Evolutionary conservation across 140 eudicot species (phyloP).

Genomic region (Anethum foeniculum): DNA sequence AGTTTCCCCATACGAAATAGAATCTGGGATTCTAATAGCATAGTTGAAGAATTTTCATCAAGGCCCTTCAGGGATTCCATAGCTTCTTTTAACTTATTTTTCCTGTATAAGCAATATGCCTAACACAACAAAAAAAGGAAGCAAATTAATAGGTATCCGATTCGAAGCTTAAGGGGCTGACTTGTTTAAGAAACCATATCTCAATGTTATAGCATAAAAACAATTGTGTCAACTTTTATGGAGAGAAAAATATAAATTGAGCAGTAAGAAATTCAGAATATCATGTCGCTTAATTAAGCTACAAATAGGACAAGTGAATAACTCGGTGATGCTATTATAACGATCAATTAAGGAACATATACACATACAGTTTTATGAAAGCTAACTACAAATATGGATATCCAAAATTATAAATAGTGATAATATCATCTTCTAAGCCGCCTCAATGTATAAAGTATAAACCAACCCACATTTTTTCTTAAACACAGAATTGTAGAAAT

Average conservation of each 20-base stretch:
- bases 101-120: conserved; percentile 91
- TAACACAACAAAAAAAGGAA: conserved; percentile 19
- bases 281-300: background rate
- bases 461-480: background rate
- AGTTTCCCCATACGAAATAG: conserved; percentile 67
- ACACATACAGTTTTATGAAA: too few relatives aligned
- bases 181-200: background rate
- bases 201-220: background rate
- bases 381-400: too few relatives aligned
- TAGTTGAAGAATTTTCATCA: conserved; percentile 44
- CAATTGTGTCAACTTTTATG: background rate
- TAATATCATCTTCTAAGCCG: too few relatives aligned
- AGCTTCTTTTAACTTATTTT: conserved; percentile 80
- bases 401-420: too few relatives aligned
- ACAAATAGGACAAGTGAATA: too few relatives aligned
- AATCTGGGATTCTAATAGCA: conserved; percentile 82
- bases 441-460: too few relatives aligned
- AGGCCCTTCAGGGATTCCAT: conserved; percentile 50
- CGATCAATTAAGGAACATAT: too few relatives aligned
- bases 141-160: background rate
- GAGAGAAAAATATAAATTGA: background rate
- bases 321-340: too few relatives aligned
- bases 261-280: background rate
- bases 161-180: background rate
- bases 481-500: background rate